These are phyloP conservation scores for Fistulinella prunicolor DNA, from an alignment of 768 basidiomycete genomes.

Conservation along the genomic window DNA sequence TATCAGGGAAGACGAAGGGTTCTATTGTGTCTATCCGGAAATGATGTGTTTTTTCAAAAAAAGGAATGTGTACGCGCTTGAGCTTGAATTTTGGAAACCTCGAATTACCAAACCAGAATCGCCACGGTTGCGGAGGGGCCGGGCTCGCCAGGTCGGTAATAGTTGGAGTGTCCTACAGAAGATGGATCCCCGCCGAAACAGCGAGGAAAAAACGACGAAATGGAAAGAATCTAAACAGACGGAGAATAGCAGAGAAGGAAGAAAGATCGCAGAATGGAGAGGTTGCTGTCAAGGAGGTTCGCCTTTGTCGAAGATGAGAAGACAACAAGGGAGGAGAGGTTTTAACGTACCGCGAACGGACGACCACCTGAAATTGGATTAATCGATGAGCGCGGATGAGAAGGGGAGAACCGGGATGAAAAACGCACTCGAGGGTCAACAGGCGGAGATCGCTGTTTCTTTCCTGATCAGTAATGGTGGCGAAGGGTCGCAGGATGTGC, in stretches of 20 bases:
- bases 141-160: conserved; percentile 59
- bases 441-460: conserved; percentile 80
- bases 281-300: conserved; percentile 71
- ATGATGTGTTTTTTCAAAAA: conserved; percentile 25
- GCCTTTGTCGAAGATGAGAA: conserved; percentile 42
- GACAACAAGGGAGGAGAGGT: conserved; percentile 4
- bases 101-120: conserved; percentile 71
- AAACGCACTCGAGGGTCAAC: conserved; percentile 70
- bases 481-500: conserved; percentile 35
- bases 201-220: conserved; percentile 57
- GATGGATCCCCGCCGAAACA: conserved; percentile 64
- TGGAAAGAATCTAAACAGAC: not conserved
- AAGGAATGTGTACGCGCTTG: conserved; percentile 24
- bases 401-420: conserved; percentile 20
- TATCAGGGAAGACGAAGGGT: conserved; percentile 17
- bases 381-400: conserved; percentile 13
- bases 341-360: conserved; percentile 64
- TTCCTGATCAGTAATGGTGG: conserved; percentile 74
- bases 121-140: conserved; percentile 66
- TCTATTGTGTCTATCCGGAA: conserved; percentile 26
- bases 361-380: conserved; percentile 57
- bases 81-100: conserved; percentile 35
- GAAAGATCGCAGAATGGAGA: conserved; percentile 5
- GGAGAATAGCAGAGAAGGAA: conserved; percentile 10
- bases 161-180: conserved; percentile 48